Base-by-base conservation (phyloP, 73 alveolate species). In the Blepharisma stoltei region DNA sequence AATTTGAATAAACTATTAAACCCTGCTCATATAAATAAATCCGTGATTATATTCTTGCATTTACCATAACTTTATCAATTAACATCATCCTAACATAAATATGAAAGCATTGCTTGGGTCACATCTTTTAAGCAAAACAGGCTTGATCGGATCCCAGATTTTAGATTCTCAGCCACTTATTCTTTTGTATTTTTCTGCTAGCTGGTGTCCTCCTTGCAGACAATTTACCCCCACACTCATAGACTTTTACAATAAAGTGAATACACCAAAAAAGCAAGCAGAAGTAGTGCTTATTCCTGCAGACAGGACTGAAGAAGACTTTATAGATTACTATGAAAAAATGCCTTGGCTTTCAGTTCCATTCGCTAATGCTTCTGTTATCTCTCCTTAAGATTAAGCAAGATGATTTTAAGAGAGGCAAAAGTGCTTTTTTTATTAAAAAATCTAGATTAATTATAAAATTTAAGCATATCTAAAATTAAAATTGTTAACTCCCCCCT, bases 201-300 rank as follows among this genome's bases (percentile, higher is more conserved):
- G 77, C 81, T 73, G 89, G 82, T 86, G 94, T 73, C 87, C 91
- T 49, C 94, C 96, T 21, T 87, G 94, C 87, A 44, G 83, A 18
- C 83, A 76, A 46, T 90, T 89, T 85, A 89, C 90, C 54, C 94
- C 92, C 54, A 49, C 79, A 82, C 52, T 87, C 60, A 76, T 78
- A 8, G 86, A 90, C 6, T 7, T 77, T 46, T 81, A 81, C 54
- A 48, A 50, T 25, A 80, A 54, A 23, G 71, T 54, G 46, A 81
- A 81, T 53, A 6, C 85, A 9, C 20, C 43, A 25, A 77, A 53
- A 45, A 81, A 77, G 37, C 21, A 8, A 41, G 67, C 76, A 9
- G 88, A 81, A 77, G 67, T 81, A 7, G 78, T 81, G 9, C 76
- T 73, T 43, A 80, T 81, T 32, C 23, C 55, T 41, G 7, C 38